A percentile compares a stretch with the other conserved stretches of the same genome.
Evolutionary conservation across 208 protist species (phyloP).

Genomic region (Balamuthia mandrillaris): DNA sequence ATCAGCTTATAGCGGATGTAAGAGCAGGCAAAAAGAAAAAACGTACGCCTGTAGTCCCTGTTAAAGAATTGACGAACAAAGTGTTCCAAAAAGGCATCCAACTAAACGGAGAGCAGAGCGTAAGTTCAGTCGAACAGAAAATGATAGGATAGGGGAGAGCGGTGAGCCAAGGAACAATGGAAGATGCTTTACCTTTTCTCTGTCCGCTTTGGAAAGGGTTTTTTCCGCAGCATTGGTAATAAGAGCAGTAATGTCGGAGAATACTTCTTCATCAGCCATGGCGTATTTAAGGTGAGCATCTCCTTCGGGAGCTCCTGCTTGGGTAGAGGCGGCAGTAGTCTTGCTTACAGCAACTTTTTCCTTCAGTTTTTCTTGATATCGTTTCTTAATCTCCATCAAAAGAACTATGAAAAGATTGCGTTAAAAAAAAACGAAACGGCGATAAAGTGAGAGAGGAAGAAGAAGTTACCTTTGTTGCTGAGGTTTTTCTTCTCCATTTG

Average conservation of each 20-base stretch:
- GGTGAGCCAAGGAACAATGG: neutral
- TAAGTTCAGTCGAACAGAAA: neutral
- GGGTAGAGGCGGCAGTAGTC: neutral
- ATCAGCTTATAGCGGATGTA: too few species aligned
- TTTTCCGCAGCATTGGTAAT: constrained; percentile 35
- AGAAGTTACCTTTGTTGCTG: constrained; percentile 51
- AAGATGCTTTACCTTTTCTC: neutral
- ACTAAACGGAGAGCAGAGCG: neutral
- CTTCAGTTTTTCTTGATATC: constrained; percentile 46
- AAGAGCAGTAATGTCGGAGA: constrained; percentile 33
- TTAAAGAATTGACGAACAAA: constrained; percentile 38
- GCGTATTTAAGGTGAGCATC: constrained; percentile 37
- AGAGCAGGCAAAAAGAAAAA: too few species aligned
- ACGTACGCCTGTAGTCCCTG: too few species aligned
- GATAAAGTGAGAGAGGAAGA: neutral
- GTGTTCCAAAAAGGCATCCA: constrained; percentile 37
- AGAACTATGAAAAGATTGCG: neutral
- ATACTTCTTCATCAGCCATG: constrained; percentile 39
- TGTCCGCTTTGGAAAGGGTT: constrained; percentile 1
- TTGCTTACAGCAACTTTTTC: too few species aligned
- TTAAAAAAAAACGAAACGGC: neutral
- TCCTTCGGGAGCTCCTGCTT: neutral
- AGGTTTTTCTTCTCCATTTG: constrained; percentile 69
- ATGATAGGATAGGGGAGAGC: neutral
- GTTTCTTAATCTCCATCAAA: constrained; percentile 53